These are phyloP conservation scores for Solanum arcanum DNA, from an alignment of 257 asterid species.

Conservation along the genomic window DNA sequence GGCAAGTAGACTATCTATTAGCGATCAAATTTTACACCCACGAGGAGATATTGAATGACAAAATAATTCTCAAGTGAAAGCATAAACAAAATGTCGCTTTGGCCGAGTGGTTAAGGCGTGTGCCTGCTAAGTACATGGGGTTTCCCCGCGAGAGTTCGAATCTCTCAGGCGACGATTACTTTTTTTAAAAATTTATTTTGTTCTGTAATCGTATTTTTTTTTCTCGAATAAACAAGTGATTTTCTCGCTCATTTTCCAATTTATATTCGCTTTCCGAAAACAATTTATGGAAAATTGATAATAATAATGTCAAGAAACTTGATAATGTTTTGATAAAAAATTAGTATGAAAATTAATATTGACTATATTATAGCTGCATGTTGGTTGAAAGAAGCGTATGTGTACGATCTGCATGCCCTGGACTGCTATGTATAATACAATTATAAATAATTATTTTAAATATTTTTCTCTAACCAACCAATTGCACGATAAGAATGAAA, in stretches of 20 bases:
- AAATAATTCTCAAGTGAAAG: too few relatives aligned
- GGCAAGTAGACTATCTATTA: neutral
- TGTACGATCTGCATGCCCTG: neutral
- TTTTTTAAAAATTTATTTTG: too few relatives aligned
- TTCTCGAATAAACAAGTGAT: neutral
- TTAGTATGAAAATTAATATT: neutral
- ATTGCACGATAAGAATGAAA: neutral
- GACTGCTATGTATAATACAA: neutral
- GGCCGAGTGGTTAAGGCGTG: slow-evolving; percentile 89
- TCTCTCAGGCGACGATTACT: slow-evolving; percentile 81
- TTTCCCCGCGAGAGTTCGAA: slow-evolving; percentile 99
- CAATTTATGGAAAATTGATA: neutral
- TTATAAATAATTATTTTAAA: neutral
- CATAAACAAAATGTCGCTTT: slow-evolving; percentile 28
- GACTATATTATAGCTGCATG: neutral
- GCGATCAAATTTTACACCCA: neutral
- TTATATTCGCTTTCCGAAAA: neutral
- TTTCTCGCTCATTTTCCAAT: neutral
- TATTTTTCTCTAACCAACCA: neutral
- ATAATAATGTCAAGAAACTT: too few relatives aligned
- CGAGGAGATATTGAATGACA: neutral
- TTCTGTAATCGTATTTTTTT: neutral
- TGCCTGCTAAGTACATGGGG: slow-evolving; percentile 62
- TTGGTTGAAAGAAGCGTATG: neutral
- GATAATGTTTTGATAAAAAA: neutral